Evolutionary conservation across 1,284 basidiomycete genomes (phyloP).

Genomic region (Xerocomus amazonicus): DNA sequence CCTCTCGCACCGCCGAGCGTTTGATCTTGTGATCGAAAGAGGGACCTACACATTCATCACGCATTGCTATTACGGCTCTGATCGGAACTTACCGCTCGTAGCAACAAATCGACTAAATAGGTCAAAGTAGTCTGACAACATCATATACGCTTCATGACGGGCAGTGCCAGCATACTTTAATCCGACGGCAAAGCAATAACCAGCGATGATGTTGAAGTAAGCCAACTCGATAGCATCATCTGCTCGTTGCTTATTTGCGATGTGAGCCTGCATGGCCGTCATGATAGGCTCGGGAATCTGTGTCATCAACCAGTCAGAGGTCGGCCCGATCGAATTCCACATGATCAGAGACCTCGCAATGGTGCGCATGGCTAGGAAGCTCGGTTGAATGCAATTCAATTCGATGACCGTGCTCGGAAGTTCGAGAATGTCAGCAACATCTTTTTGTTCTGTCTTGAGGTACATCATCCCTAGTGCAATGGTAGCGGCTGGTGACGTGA

Average conservation of each 20-base stretch:
- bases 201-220: conserved; percentile 86
- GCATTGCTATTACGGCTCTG: background rate
- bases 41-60: conserved; percentile 43
- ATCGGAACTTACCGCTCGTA: conserved; percentile 48
- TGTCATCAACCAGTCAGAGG: conserved; percentile 71
- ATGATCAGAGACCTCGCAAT: conserved; percentile 81
- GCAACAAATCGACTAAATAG: conserved; percentile 68
- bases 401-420: conserved; percentile 79
- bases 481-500: conserved; percentile 88
- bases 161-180: conserved; percentile 94
- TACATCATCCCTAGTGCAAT: conserved; percentile 93
- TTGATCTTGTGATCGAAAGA: conserved; percentile 84
- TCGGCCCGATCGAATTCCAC: conserved; percentile 79
- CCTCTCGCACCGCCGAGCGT: conserved; percentile 83
- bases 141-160: conserved; percentile 78
- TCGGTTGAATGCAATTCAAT: conserved; percentile 85
- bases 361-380: conserved; percentile 79
- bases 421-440: conserved; percentile 80
- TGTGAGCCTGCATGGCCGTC: conserved; percentile 51
- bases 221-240: conserved; percentile 83
- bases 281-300: conserved; percentile 74
- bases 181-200: conserved; percentile 87
- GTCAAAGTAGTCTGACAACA: conserved; percentile 81
- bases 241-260: conserved; percentile 45
- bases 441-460: conserved; percentile 77